phyloP scores from a whole-genome alignment of 2,329 filamentous ascomycete species.

The Cladosporium oxysporum region DNA sequence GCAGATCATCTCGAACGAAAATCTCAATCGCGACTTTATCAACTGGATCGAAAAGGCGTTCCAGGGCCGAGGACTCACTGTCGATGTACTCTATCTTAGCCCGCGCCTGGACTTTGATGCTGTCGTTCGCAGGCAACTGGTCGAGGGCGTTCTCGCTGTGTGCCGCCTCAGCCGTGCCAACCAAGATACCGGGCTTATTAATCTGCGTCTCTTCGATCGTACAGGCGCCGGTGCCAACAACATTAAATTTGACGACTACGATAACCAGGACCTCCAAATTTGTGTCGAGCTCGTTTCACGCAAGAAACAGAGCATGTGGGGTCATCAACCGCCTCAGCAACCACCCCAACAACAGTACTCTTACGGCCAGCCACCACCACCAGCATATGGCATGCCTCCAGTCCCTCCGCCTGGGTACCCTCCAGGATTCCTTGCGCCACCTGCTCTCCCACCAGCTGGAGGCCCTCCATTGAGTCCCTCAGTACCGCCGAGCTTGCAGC shows the following conservation, averaged over 20 bases:
- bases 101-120: constrained; percentile 74
- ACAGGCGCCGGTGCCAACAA: constrained; percentile 67
- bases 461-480: constrained; percentile 2
- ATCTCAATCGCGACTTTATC: constrained; percentile 74
- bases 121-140: constrained; percentile 80
- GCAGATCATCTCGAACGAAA: constrained; percentile 77
- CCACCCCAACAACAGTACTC: constrained; percentile 38
- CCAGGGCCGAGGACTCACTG: constrained; percentile 67
- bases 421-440: constrained; percentile 23
- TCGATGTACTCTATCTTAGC: constrained; percentile 77
- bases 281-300: constrained; percentile 79
- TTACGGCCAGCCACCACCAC: constrained; percentile 38
- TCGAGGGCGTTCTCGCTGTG: constrained; percentile 86
- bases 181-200: constrained; percentile 71
- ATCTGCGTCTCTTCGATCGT: constrained; percentile 83
- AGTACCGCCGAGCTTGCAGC: constrained; percentile 56
- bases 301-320: constrained; percentile 56
- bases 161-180: constrained; percentile 71
- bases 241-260: constrained; percentile 84
- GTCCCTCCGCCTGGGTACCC: constrained; percentile 31
- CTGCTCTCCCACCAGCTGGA: constrained; percentile 17
- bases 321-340: constrained; percentile 38
- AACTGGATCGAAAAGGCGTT: constrained; percentile 80
- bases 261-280: constrained; percentile 74
- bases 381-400: constrained; percentile 33